Conservation (phyloP, 176 grass and related monocot species). For the Musa itinerans region DNA sequence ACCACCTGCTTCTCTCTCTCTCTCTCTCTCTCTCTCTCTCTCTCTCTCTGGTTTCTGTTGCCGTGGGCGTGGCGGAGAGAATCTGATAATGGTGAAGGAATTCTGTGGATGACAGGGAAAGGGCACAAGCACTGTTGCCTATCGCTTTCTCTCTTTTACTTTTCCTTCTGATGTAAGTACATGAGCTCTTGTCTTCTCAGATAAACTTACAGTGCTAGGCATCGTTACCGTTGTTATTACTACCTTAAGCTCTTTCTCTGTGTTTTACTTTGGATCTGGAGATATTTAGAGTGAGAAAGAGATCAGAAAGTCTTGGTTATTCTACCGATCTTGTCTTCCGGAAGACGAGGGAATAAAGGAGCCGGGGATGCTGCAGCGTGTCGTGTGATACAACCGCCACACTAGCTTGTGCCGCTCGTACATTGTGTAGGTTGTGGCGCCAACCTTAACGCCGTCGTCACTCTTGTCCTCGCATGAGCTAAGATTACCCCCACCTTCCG, state of each 20-base stretch:
- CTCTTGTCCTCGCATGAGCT: no score
- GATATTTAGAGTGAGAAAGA: no score
- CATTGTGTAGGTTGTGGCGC: not conserved
- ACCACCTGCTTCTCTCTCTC: no score
- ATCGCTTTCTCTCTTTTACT: not conserved
- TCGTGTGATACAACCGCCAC: not conserved
- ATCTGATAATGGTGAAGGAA: not conserved
- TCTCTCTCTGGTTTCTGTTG: no score
- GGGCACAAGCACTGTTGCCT: not conserved
- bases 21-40: no score
- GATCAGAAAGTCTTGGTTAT: no score
- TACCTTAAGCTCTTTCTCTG: not conserved
- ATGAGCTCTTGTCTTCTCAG: no score
- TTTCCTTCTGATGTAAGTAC: not conserved
- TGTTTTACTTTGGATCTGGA: no score
- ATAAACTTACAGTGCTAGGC: no score
- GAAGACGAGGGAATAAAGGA: not conserved
- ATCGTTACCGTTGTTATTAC: no score
- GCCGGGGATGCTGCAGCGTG: not conserved
- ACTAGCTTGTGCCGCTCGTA: not conserved
- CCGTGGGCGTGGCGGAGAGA: no score
- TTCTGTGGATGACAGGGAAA: not conserved
- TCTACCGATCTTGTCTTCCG: not conserved
- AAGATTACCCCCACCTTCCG: no score
- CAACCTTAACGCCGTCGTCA: not conserved